Evolutionary conservation across 805 yeast species (phyloP), one percentile per base, ranked within the genome.

Genomic region (Torulaspora microellipsoides): DNA sequence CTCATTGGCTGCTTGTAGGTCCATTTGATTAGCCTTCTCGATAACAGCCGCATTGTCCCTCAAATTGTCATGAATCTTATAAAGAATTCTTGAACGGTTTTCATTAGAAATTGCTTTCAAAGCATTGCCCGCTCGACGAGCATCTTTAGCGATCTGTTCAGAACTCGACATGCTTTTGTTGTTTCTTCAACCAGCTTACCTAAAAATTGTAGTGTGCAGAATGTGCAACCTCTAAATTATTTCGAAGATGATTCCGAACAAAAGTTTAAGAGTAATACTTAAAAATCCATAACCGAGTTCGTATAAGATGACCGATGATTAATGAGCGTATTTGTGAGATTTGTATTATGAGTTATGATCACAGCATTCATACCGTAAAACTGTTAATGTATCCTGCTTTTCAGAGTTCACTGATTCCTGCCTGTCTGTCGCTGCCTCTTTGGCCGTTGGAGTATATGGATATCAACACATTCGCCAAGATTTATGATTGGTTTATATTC

Each of bases 61-160:
- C 43, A 93, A 71, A 2, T 80, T 85, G 52, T 82, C 84, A 55
- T 85, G 84, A 39, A 93, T 84, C 48, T 78, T 76, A 48, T 75
- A 70, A 27, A 93, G 71, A 1, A 96, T 95, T 0, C 60, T 59
- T 1, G 89, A 83, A 50, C 99, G 76, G 51, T 83, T 77, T 27
- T 77, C 83, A 55, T 88, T 77, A 8, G 83, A 64, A 29, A 90
- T 69, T 0, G 96, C 83, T 59, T 93, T 91, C 47, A 93, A 73
- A 13, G 80, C 72, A 5, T 91, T 81, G 38, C 95, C 89, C 4
- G 98, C 91, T n/a, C 68, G 54, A 55, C 84, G 87, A 8, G 98
- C 95, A 14, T 75, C 75, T 54, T 67, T 77, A 2, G 99, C 98
- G 35, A 90, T 85, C 38, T 73, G 67, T 65, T 83, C 90, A 15